These are phyloP conservation scores for Craspedostauros australis DNA, from an alignment of 108 stramenopile genomes.

Conservation along the genomic window DNA sequence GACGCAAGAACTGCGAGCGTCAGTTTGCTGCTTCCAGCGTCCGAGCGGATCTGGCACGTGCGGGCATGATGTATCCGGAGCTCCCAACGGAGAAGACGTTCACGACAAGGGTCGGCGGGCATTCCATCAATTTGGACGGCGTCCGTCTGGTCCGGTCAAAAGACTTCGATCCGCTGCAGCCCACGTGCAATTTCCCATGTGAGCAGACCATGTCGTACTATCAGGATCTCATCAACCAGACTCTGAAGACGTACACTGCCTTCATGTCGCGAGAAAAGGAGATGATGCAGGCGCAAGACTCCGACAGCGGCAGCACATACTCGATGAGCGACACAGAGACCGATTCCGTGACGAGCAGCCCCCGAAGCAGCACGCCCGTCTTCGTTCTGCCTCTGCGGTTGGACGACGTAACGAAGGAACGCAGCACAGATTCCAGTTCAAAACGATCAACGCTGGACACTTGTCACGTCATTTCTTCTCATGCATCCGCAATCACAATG, in stretches of 20 bases:
- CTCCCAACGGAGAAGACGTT: neutral
- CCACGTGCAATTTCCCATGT: neutral
- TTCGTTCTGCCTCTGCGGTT: slow-evolving; percentile 6
- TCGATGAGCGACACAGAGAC: slow-evolving; percentile 26
- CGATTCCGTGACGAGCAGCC: slow-evolving; percentile 14
- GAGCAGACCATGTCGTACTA: neutral
- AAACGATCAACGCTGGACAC: slow-evolving; percentile 1
- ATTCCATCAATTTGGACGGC: slow-evolving; percentile 1
- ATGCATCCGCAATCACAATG: slow-evolving; percentile 15
- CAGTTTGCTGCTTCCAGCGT: slow-evolving; percentile 17
- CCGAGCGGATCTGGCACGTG: slow-evolving; percentile 16
- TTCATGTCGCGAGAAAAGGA: neutral
- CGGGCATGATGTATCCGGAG: slow-evolving; percentile 6
- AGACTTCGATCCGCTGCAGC: neutral
- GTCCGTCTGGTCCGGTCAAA: slow-evolving; percentile 1
- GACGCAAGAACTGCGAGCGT: slow-evolving; percentile 17
- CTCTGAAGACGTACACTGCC: neutral
- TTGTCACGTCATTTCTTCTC: slow-evolving; percentile 10
- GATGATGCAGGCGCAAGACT: neutral
- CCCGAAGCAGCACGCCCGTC: neutral
- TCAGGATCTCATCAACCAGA: neutral
- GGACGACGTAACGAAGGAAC: neutral
- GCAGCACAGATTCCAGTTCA: neutral
- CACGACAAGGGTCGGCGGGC: neutral
- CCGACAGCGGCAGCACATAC: neutral